Evolutionary conservation across 192 early-diverging fungal genomes (phyloP).

Genomic region (Coemansia sp.): DNA sequence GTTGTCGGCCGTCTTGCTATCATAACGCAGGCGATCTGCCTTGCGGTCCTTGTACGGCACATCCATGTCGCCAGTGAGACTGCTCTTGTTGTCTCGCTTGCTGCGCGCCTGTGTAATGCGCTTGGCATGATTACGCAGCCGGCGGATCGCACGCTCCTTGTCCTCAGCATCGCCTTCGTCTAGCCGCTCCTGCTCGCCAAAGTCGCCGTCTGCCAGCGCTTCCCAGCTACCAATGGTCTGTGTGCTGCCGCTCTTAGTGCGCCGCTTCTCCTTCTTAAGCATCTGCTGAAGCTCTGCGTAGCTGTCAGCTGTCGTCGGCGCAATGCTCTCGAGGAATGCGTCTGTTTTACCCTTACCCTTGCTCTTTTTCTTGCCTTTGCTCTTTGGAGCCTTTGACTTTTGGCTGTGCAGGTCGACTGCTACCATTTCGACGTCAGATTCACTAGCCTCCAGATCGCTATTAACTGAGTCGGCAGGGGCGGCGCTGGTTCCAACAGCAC

Average conservation of each 20-base stretch:
- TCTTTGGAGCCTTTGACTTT: constrained; percentile 6
- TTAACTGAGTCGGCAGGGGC: neutral
- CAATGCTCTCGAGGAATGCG: constrained; percentile 6
- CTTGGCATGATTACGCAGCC: constrained; percentile 50
- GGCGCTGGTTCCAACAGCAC: constrained; percentile 32
- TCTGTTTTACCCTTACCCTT: constrained; percentile 6
- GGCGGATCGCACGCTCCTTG: constrained; percentile 61
- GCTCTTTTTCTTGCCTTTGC: constrained; percentile 18
- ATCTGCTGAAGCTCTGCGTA: constrained; percentile 52
- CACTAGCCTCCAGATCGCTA: neutral
- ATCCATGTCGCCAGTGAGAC: constrained; percentile 74
- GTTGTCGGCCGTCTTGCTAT: constrained; percentile 19
- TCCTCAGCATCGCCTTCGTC: constrained; percentile 79
- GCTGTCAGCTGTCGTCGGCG: constrained; percentile 21
- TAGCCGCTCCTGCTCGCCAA: constrained; percentile 74
- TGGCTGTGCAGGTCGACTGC: constrained; percentile 1
- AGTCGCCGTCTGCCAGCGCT: constrained; percentile 58
- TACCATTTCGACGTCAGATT: constrained; percentile 37
- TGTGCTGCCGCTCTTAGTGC: constrained; percentile 7
- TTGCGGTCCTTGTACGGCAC: constrained; percentile 71
- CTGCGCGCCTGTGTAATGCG: constrained; percentile 38
- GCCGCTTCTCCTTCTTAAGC: constrained; percentile 28
- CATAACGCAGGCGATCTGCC: constrained; percentile 30
- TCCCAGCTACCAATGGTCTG: constrained; percentile 27
- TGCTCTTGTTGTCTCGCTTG: constrained; percentile 41